Percentiles rank a stretch among this genome's conserved stretches.
phyloP scores from a whole-genome alignment of 306 rosid genomes.

The barrel medic (Medicago truncatula) region DNA sequence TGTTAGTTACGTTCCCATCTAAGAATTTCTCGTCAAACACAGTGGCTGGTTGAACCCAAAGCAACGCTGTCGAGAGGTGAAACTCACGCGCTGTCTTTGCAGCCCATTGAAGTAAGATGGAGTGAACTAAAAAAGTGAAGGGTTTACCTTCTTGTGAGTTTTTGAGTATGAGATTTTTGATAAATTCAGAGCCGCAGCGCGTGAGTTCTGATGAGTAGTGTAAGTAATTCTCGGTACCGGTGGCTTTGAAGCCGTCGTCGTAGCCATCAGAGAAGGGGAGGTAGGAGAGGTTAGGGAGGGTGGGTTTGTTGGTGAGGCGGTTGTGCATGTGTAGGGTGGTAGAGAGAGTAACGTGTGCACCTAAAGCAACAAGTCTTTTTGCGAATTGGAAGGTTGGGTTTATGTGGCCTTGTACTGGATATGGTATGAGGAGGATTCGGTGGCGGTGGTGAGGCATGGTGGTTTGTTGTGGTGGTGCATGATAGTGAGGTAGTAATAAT shows the following conservation, averaged over 20 bases:
- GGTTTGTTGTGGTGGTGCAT: neutral
- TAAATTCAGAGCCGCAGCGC: slow-evolving; percentile 43
- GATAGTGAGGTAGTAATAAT: neutral
- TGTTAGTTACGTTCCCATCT: too few relatives aligned
- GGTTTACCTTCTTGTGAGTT: slow-evolving; percentile 40
- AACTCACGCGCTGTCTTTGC: slow-evolving; percentile 40
- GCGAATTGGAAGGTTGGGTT: slow-evolving; percentile 57
- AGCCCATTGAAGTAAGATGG: slow-evolving; percentile 44
- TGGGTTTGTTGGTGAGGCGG: slow-evolving; percentile 26
- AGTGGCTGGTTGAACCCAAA: slow-evolving; percentile 15
- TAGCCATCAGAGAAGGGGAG: slow-evolving; percentile 53
- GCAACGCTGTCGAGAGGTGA: slow-evolving; percentile 32
- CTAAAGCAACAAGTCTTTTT: slow-evolving; percentile 40
- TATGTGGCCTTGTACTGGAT: slow-evolving; percentile 53
- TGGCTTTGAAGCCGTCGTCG: slow-evolving; percentile 30
- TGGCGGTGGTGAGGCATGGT: slow-evolving; percentile 39
- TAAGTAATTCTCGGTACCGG: neutral
- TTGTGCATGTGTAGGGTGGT: slow-evolving; percentile 41
- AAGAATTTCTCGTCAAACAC: too few relatives aligned
- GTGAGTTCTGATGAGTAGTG: slow-evolving; percentile 24
- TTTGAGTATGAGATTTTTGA: slow-evolving; percentile 28
- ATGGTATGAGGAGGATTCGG: slow-evolving; percentile 47
- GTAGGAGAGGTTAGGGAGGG: slow-evolving; percentile 36
- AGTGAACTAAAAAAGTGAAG: slow-evolving; percentile 50
- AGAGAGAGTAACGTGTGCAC: slow-evolving; percentile 48